Evolutionary conservation across 2,329 filamentous ascomycete species (phyloP), one percentile per base, ranked within the genome.

Genomic region (Harringtonia aguacate): DNA sequence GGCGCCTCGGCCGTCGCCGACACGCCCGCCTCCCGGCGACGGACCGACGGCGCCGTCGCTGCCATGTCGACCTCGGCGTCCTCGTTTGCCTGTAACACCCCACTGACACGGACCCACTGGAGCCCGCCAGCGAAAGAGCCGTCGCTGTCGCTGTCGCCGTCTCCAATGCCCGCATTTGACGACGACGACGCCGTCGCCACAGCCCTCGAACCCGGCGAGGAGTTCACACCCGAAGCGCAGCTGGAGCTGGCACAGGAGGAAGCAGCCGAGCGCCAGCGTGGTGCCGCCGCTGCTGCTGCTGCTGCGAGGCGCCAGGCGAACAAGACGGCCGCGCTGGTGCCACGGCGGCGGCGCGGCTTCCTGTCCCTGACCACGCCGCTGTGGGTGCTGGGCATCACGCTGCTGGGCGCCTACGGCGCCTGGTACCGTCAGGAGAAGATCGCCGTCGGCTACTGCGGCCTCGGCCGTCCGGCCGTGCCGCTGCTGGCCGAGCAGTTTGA

Each of bases 391-490:
- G 59, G 90, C 4, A 58, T 84, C 18, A 80, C 83, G 0, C 64
- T 92, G 10, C 61, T 92, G 8, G 75, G 75, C 28, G 79, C 82
- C 1, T 86, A 94, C 50, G 83, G 73, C 27, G 77, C 77, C 9
- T 92, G 89, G 76, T 98, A 89, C 68, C 75, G 90, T 39, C 86
- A 95, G 58, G 92, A 98, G 63, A 97, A 97, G 70, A 69, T 95
- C n/a, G 84, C 86, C 15, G 86, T 97, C 18, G 92, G 94, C 29
- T 98, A 94, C 58, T 98, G 92, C 59, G 88, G 89, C 13, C 75
- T 94, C 43, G 92, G 84, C 21, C 77, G 81, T 43, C 69, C 77
- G 39, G 75, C 71, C 3, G 68, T 64, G 28, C 57, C 68, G 50
- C 57, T 78, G 27, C 58, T 64, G 8, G 53, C 58, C 3, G 57